Base-by-base conservation (phyloP, 1,284 basidiomycete species). In the Cystobasidiaceae sp. region DNA sequence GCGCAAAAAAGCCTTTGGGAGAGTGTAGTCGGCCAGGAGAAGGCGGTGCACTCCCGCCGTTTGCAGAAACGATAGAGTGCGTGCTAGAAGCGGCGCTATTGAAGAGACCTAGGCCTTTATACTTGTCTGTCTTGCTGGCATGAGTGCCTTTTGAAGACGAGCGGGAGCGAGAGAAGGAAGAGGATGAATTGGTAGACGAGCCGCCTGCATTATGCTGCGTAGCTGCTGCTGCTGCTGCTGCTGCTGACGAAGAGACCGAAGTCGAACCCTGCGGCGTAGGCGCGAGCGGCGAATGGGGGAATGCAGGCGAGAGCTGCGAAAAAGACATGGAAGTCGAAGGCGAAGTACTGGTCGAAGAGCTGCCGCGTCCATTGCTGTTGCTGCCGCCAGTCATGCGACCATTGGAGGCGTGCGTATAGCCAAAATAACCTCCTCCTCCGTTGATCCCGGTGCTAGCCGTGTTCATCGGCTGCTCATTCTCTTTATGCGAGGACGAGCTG, bases 81-180 rank as follows among this genome's bases (percentile, higher is more conserved):
- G 39, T 15, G 15, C 15, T 15, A 41, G 39, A 48, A 15, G 25
- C 13, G 15, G 17, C 13, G 27, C 49, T 28, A 27, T 27, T 37
- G 9, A 28, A 37, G 28, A 62, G 48, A 19, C 49, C 34, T 17
- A 62, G 19, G 19, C 60, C 60, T 44, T 50, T 62, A 23, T 62
- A 62, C 34, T 44, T 62, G 30, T 62, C 50, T 30, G 60, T 17
- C 45, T 54, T 51, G 30, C 54, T 32, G n/a, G 37, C 39, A 56
- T 23, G 39, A 11, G 54, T 27, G 13, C 37, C 39, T 30, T 44
- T 56, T 44, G 39, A 56, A 4, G 54, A 56, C 9, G 54, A 56
- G 21, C 54, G 32, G 13, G 54, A 56, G 3, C 54, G 54, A n/a
- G 54, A 56, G 28, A 56, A 56, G 9, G 54, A 56, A 32, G 51